A percentile compares a stretch with the other conserved stretches of the same genome.
phyloP scores from a whole-genome alignment of 176 grass and related monocot species.

The Musa schizocarpa region DNA sequence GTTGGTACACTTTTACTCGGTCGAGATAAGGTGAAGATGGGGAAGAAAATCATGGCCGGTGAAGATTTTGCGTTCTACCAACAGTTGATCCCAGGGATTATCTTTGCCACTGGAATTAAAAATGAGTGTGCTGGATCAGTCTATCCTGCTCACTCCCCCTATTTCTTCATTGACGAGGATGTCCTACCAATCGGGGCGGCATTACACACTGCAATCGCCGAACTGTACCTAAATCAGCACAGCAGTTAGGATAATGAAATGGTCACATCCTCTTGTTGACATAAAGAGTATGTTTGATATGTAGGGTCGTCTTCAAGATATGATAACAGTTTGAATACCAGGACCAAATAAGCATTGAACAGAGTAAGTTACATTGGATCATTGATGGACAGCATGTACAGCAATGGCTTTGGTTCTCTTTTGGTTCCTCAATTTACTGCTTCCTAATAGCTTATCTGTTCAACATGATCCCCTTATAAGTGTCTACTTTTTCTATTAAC shows the following conservation, averaged over 20 bases:
- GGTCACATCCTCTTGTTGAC: background rate
- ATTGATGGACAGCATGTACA: background rate
- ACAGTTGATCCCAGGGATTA: conserved; percentile 52
- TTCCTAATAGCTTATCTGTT: too few relatives aligned
- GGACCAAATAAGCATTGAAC: background rate
- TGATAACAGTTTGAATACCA: background rate
- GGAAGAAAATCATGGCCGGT: conserved; percentile 78
- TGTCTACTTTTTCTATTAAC: too few relatives aligned
- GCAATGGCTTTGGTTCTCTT: background rate
- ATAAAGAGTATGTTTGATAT: background rate
- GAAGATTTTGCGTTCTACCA: conserved; percentile 95
- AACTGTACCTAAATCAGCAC: background rate
- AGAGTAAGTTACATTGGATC: background rate
- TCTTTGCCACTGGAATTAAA: conserved; percentile 59
- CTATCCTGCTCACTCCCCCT: conserved; percentile 44
- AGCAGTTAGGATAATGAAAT: background rate
- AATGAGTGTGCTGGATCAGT: conserved; percentile 51
- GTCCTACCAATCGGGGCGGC: conserved; percentile 33
- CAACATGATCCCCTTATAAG: too few relatives aligned
- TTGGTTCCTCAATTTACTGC: too few relatives aligned
- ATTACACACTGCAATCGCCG: background rate
- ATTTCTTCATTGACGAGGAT: conserved; percentile 77
- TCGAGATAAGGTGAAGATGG: conserved; percentile 47
- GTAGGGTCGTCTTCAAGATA: background rate
- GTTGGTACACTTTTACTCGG: conserved; percentile 48